phyloP scores from a whole-genome alignment of 805 yeast genomes.

The Millerozyma acaciae region DNA sequence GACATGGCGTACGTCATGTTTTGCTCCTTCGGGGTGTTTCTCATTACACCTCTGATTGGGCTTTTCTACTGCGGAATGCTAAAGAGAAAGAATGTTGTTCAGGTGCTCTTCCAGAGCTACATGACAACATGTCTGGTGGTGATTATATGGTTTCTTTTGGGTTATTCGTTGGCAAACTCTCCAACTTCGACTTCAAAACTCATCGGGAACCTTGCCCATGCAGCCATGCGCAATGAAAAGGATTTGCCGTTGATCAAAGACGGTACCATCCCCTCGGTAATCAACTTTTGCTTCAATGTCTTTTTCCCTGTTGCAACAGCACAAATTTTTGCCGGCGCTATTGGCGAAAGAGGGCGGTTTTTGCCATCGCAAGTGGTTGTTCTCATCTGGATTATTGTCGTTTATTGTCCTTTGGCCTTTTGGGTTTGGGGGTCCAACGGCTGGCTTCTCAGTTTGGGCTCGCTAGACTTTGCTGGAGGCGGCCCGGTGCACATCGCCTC shows the following conservation, averaged over 20 bases:
- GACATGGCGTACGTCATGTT: constrained; percentile 50
- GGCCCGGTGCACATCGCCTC: constrained; percentile 48
- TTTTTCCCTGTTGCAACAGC: constrained; percentile 48
- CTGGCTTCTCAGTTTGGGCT: constrained; percentile 41
- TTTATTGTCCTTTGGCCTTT: constrained; percentile 44
- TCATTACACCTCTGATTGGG: constrained; percentile 46
- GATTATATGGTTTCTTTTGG: constrained; percentile 43
- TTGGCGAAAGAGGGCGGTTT: constrained; percentile 41
- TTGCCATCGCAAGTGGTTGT: constrained; percentile 41
- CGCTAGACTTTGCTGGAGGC: constrained; percentile 48
- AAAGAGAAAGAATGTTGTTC: constrained; percentile 40
- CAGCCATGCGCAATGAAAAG: constrained; percentile 36
- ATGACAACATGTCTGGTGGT: constrained; percentile 38
- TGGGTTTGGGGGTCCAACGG: constrained; percentile 47
- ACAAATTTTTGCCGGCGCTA: constrained; percentile 44
- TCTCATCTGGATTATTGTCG: constrained; percentile 38
- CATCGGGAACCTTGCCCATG: constrained; percentile 35
- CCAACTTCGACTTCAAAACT: constrained; percentile 23
- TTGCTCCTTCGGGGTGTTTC: constrained; percentile 46
- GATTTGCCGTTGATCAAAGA: constrained; percentile 42
- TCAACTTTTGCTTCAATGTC: constrained; percentile 41
- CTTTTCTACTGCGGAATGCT: constrained; percentile 43
- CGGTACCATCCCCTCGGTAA: constrained; percentile 46
- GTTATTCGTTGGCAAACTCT: constrained; percentile 42
- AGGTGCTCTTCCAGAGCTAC: constrained; percentile 41